Conservation (phyloP, 176 grass and related monocot genomes). For the Carex parvula region DNA sequence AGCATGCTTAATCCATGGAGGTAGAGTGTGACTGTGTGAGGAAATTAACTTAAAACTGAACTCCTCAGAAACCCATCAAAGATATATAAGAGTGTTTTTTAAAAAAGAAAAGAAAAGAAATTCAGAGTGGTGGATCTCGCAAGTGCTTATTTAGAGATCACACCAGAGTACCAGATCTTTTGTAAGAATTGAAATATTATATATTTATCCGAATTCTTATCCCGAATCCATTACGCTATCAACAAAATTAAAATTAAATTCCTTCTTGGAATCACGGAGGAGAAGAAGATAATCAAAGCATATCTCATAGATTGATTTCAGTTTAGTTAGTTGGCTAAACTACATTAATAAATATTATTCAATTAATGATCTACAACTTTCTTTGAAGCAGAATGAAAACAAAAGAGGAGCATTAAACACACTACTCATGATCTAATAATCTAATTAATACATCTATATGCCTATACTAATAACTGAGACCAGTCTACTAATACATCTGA, state of each 20-base stretch:
- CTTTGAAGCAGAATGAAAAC: not conserved
- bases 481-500: slow-evolving; percentile 12
- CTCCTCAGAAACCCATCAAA: not conserved
- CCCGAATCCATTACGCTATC: not conserved
- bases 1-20: not conserved
- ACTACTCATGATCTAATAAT: not conserved
- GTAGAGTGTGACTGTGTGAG: not conserved
- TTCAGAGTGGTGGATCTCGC: not conserved
- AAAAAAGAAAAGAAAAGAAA: too few relatives aligned
- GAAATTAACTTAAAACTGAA: not conserved
- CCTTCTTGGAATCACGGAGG: not conserved
- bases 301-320: not conserved
- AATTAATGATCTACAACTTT: slow-evolving; percentile 11
- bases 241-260: not conserved
- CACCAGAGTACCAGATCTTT: too few relatives aligned
- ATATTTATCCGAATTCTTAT: not conserved
- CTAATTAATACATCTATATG: not conserved
- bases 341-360: slow-evolving; percentile 22
- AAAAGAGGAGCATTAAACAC: slow-evolving; percentile 1
- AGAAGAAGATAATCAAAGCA: not conserved
- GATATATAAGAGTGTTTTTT: too few relatives aligned
- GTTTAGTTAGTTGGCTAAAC: slow-evolving; percentile 27
- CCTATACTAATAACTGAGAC: not conserved
- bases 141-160: not conserved
- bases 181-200: too few relatives aligned